Percentiles rank a stretch among this genome's conserved stretches.
Evolutionary conservation across 306 rosid genomes (phyloP).

Genomic region (Spatholobus suberectus): DNA sequence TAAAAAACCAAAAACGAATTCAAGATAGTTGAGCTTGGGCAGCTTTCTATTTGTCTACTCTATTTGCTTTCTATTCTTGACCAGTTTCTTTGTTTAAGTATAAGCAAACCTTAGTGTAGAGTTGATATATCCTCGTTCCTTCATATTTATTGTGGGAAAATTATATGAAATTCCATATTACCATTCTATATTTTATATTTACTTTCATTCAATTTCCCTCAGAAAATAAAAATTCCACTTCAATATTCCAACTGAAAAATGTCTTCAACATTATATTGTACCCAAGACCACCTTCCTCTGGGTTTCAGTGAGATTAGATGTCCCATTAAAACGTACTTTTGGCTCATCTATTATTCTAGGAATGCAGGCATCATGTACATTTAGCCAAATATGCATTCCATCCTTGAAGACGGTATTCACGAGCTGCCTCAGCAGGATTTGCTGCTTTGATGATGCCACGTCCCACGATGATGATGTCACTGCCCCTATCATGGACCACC

Average conservation of each 20-base stretch:
- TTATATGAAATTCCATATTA: not conserved
- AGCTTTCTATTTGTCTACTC: not conserved
- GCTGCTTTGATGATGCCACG: constrained; percentile 87
- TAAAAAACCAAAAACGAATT: no score
- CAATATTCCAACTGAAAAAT: not conserved
- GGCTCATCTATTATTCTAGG: constrained; percentile 9
- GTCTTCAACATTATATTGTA: not conserved
- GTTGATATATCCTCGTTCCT: not conserved
- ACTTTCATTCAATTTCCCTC: not conserved
- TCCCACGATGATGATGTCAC: constrained; percentile 87
- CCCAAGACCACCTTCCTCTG: not conserved
- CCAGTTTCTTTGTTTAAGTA: not conserved
- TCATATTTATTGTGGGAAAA: not conserved
- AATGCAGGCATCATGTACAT: constrained; percentile 45
- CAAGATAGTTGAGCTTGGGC: no score
- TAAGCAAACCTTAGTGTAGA: not conserved
- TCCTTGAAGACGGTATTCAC: constrained; percentile 79
- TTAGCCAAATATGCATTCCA: constrained; percentile 85
- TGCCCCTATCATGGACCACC: constrained; percentile 88
- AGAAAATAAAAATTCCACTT: constrained; percentile 8
- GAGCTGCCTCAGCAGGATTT: constrained; percentile 79
- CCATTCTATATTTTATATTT: no score
- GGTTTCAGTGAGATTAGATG: constrained; percentile 26
- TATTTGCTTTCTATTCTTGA: not conserved
- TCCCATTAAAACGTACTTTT: constrained; percentile 8